A percentile compares a stretch with the other conserved stretches of the same genome.
phyloP scores from a whole-genome alignment of 139 green algal species.

The Haematococcus sp. region DNA sequence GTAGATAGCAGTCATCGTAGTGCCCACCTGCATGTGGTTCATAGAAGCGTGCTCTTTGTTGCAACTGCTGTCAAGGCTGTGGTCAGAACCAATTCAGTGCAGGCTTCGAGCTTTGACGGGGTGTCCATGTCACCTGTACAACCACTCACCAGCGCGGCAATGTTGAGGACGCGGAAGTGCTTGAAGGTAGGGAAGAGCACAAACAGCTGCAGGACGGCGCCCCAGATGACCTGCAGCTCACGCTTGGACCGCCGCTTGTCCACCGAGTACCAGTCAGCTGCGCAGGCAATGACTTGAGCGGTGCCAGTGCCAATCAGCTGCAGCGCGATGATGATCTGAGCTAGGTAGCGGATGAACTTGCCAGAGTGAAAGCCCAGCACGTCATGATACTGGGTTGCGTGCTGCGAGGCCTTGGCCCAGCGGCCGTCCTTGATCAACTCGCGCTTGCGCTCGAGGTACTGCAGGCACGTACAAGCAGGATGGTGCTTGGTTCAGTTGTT shows the following conservation, averaged over 20 bases:
- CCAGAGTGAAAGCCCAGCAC: conserved; percentile 19
- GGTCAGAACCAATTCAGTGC: too few species aligned
- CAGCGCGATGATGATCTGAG: conserved; percentile 17
- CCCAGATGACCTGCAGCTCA: conserved; percentile 30
- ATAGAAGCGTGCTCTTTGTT: too few species aligned
- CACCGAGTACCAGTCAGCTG: conserved; percentile 22
- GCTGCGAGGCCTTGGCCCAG: conserved; percentile 8
- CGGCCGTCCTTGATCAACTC: conserved; percentile 5
- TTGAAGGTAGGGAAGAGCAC: conserved; percentile 26
- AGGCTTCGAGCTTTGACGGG: too few species aligned
- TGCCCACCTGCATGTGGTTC: background rate
- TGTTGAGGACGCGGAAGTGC: conserved; percentile 35
- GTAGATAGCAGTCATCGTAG: conserved; percentile 23
- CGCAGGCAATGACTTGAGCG: conserved; percentile 26
- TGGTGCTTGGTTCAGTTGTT: too few species aligned
- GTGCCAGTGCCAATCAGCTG: conserved; percentile 19
- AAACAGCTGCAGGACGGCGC: conserved; percentile 28
- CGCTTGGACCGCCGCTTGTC: conserved; percentile 20
- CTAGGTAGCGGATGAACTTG: background rate
- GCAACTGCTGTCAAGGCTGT: too few species aligned
- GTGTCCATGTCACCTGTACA: too few species aligned
- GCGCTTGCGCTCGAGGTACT: conserved; percentile 23
- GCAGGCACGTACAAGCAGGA: too few species aligned
- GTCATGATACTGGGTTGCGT: conserved; percentile 28
- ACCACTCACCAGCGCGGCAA: conserved; percentile 16